Evolutionary conservation across 2,329 filamentous ascomycete genomes (phyloP).

Genomic region (Fusarium nygamai): DNA sequence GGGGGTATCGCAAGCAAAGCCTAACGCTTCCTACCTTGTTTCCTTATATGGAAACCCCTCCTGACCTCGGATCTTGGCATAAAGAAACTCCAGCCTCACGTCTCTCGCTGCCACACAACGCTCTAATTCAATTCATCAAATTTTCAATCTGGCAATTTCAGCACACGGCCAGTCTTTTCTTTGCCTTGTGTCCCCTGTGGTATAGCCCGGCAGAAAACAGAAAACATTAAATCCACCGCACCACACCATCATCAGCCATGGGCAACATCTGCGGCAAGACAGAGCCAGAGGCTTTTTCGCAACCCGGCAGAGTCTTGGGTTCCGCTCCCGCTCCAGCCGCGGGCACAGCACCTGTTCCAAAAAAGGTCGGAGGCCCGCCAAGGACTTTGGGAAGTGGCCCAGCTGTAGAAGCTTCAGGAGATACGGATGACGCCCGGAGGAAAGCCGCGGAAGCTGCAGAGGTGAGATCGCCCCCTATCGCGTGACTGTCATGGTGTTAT

Average conservation of each 20-base stretch:
- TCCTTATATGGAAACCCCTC: slow-evolving; percentile 7
- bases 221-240: background rate
- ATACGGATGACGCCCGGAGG: slow-evolving; percentile 68
- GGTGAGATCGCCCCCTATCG: slow-evolving; percentile 62
- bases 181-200: background rate
- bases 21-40: background rate
- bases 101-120: slow-evolving; percentile 17
- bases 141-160: background rate
- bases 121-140: background rate
- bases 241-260: slow-evolving; percentile 61
- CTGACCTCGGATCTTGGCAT: slow-evolving; percentile 28
- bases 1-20: background rate
- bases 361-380: slow-evolving; percentile 63
- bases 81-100: slow-evolving; percentile 14
- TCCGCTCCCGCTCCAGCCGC: slow-evolving; percentile 58
- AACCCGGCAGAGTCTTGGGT: slow-evolving; percentile 77
- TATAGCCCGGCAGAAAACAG: background rate
- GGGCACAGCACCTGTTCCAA: slow-evolving; percentile 62
- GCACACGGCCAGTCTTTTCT: background rate
- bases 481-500: background rate
- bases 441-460: slow-evolving; percentile 86
- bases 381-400: slow-evolving; percentile 71
- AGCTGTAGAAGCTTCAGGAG: slow-evolving; percentile 40
- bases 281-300: slow-evolving; percentile 74
- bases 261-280: slow-evolving; percentile 88